Base-by-base conservation (phyloP, 2,329 filamentous ascomycete genomes). In the Aspergillus ibericus region DNA sequence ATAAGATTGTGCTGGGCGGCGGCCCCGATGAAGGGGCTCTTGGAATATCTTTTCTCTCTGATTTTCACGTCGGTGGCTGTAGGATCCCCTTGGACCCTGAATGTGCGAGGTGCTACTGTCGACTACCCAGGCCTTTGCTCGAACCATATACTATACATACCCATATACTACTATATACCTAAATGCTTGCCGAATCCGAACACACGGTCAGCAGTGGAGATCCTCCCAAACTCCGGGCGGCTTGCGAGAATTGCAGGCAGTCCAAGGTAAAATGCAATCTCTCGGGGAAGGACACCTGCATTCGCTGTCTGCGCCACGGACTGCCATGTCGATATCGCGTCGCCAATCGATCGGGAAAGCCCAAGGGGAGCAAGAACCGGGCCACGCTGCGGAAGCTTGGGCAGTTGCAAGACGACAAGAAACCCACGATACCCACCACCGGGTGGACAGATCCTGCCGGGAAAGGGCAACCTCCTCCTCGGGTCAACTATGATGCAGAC, bases 261-360 rank as follows among this genome's bases (percentile, higher is more conserved):
- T 76, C 74, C 27, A 76, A 76, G 56, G 74, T 76, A 44, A 75
- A 75, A 63, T 76, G 74, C 63, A 73, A 73, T 54, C 40, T 74
- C 36, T 73, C 72, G 2, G 71, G 72, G 46, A 73, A 74, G 51
- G 69, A 69, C 46, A 66, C 70, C n/a, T 76, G 74, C 62, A 70
- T 70, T 38, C 72, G 74, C 13, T 76, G 74, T 62, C 66, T 72
- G 34, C 74, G 73, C 15, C 72, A 76, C 59, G 73, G 73, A 8
- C 59, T 75, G 46, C 68, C 69, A 48, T 76, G 74, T 56, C 70
- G 70, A 59, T 75, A 76, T 56, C 70, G 73, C 35, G 69, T 73
- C 53, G 74, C 74, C 47, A 75, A 75, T 58, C 72, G 74, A 25
- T 75, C 74, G 16, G 74, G 74, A 6, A 76, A 76, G 58, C 74